A percentile compares a stretch with the other conserved stretches of the same genome.
Evolutionary conservation across 441 rosid genomes (phyloP).

Genomic region (Mallotus japonicus): DNA sequence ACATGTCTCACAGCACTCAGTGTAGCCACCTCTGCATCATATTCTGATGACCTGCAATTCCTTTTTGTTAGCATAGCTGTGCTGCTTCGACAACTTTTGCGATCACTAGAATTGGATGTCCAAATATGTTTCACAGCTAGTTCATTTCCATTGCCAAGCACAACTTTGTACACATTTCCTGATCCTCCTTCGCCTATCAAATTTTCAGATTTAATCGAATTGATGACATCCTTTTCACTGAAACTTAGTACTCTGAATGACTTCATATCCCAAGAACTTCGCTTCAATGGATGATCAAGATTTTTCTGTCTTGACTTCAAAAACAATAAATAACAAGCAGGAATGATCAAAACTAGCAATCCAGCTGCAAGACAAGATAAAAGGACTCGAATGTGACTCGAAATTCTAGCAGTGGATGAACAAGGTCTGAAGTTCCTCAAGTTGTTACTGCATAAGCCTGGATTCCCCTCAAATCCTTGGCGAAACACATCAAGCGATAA

Average conservation of each 20-base stretch:
- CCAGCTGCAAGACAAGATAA: slow-evolving; percentile 54
- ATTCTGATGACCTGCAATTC: slow-evolving; percentile 47
- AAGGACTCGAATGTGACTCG: slow-evolving; percentile 39
- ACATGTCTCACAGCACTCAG: slow-evolving; percentile 82
- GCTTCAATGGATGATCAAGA: slow-evolving; percentile 45
- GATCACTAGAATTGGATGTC: slow-evolving; percentile 31
- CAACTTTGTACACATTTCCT: slow-evolving; percentile 75
- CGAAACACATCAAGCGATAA: slow-evolving; percentile 57
- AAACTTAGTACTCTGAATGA: slow-evolving; percentile 66
- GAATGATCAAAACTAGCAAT: slow-evolving; percentile 41
- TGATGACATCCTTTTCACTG: slow-evolving; percentile 68
- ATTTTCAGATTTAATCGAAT: slow-evolving; percentile 77
- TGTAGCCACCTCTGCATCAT: slow-evolving; percentile 75
- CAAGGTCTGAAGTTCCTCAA: slow-evolving; percentile 52
- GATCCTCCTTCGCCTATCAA: slow-evolving; percentile 87
- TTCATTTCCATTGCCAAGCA: slow-evolving; percentile 53
- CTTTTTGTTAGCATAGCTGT: slow-evolving; percentile 56
- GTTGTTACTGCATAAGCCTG: slow-evolving; percentile 64
- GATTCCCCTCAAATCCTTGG: slow-evolving; percentile 70
- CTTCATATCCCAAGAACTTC: slow-evolving; percentile 69
- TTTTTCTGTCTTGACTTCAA: slow-evolving; percentile 41
- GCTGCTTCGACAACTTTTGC: slow-evolving; percentile 38
- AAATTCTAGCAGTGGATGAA: slow-evolving; percentile 33
- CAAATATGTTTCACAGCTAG: slow-evolving; percentile 87
- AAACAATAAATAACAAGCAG: slow-evolving; percentile 44